Conservation (phyloP, 495 filamentous ascomycete species). For the Daldinia loculata region DNA sequence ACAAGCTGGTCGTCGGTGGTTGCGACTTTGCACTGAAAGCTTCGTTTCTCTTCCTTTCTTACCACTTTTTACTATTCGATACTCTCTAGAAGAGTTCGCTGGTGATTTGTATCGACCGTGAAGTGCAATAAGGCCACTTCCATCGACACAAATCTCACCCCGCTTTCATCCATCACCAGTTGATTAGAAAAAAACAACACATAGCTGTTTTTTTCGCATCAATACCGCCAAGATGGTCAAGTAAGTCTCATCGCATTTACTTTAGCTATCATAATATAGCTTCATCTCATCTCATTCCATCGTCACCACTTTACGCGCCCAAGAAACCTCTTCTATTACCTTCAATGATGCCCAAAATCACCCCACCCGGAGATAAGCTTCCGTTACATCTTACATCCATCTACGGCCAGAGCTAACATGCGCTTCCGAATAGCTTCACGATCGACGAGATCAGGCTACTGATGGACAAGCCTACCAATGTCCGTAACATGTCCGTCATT, state of each 20-base stretch:
- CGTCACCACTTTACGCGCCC: constrained; percentile 18
- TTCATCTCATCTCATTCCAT: constrained; percentile 41
- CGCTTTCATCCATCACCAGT: constrained; percentile 27
- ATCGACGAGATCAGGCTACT: constrained; percentile 95
- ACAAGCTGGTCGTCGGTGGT: constrained; percentile 47
- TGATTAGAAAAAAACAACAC: constrained; percentile 39
- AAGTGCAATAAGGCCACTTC: constrained; percentile 40
- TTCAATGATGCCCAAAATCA: constrained; percentile 28
- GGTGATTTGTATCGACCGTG: constrained; percentile 29
- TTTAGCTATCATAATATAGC: neutral
- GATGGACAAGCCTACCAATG: constrained; percentile 98
- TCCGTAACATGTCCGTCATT: constrained; percentile 99
- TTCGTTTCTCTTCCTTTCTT: constrained; percentile 3
- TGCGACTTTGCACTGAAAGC: constrained; percentile 39
- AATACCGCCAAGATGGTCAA: constrained; percentile 98
- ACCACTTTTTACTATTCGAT: constrained; percentile 24
- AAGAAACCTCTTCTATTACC: constrained; percentile 16
- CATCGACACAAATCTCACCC: constrained; percentile 30
- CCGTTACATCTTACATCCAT: constrained; percentile 41
- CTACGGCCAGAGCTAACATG: constrained; percentile 43
- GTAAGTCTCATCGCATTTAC: constrained; percentile 65
- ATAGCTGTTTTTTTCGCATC: constrained; percentile 53
- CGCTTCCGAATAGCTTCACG: constrained; percentile 80
- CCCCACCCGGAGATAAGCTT: constrained; percentile 59
- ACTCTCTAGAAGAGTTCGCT: constrained; percentile 39